phyloP scores from a whole-genome alignment of 305 asterid genomes.

The Ajuga reptans region DNA sequence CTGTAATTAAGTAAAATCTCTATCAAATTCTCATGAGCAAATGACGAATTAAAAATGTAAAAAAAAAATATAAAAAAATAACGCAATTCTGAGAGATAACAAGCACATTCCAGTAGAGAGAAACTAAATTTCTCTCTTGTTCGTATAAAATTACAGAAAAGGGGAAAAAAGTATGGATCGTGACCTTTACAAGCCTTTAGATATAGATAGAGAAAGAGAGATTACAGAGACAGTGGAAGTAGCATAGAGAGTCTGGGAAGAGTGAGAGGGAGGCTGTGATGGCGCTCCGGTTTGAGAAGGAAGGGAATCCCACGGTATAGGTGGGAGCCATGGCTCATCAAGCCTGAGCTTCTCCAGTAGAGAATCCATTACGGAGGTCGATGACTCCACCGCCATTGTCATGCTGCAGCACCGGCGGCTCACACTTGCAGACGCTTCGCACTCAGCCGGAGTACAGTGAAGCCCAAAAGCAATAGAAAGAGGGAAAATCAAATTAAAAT shows the following conservation, averaged over 20 bases:
- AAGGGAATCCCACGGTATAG: slow-evolving; percentile 73
- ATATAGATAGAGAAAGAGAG: not conserved
- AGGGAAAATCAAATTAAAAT: slow-evolving; percentile 24
- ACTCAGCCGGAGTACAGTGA: slow-evolving; percentile 12
- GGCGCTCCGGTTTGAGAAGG: slow-evolving; percentile 49
- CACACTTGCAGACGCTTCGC: slow-evolving; percentile 8
- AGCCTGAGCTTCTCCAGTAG: slow-evolving; percentile 56
- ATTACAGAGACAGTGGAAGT: slow-evolving; percentile 60
- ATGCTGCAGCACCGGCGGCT: slow-evolving; percentile 16
- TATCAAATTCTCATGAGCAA: not conserved
- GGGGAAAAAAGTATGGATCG: not conserved
- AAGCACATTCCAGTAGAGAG: not conserved
- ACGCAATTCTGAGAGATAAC: slow-evolving; percentile 1
- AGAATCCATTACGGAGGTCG: slow-evolving; percentile 40
- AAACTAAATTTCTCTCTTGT: slow-evolving; percentile 7
- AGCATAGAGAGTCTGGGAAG: slow-evolving; percentile 33
- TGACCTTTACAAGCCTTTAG: not conserved
- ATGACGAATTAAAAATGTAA: not conserved
- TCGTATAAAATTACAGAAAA: not conserved
- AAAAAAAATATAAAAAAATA: not conserved
- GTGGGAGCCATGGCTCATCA: slow-evolving; percentile 65
- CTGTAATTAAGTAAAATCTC: not conserved
- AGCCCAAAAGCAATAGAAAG: slow-evolving; percentile 4
- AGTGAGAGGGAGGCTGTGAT: slow-evolving; percentile 25
- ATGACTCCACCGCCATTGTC: slow-evolving; percentile 52